Evolutionary conservation across 352 stramenopile genomes (phyloP).

Genomic region (Pythium brachiatum): DNA sequence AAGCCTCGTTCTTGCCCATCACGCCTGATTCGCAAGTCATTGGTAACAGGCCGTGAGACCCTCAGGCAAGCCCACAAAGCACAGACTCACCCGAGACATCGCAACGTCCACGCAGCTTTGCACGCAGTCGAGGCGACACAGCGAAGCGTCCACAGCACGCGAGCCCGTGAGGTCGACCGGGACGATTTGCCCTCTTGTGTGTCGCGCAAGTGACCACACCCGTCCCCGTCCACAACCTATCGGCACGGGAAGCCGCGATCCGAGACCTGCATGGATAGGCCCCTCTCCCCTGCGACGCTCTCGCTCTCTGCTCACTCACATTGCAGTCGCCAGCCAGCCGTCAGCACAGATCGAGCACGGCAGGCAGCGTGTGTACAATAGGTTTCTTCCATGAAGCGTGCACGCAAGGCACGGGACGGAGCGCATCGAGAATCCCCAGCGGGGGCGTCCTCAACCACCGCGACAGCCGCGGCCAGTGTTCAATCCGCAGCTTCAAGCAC

Average conservation of each 20-base stretch:
- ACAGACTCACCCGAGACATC: neutral
- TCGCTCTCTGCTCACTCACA: conserved; percentile 7
- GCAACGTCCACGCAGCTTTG: conserved; percentile 22
- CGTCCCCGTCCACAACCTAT: conserved; percentile 11
- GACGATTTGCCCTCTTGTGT: conserved; percentile 3
- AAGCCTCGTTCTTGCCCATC: conserved; percentile 11
- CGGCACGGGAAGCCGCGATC: conserved; percentile 5
- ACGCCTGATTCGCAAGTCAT: conserved; percentile 15
- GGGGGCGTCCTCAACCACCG: neutral
- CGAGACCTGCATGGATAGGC: conserved; percentile 13
- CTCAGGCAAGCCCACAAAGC: neutral
- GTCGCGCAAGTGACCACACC: conserved; percentile 14
- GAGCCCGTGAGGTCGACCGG: conserved; percentile 7
- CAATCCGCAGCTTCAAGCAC: conserved; percentile 5
- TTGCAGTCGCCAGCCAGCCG: conserved; percentile 5
- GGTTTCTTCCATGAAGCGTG: conserved; percentile 4
- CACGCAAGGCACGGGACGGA: conserved; percentile 2
- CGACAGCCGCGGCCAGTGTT: conserved; percentile 1
- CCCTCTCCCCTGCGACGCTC: conserved; percentile 15
- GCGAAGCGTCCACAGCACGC: conserved; percentile 17
- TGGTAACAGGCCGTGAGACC: conserved; percentile 7
- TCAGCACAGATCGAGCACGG: neutral
- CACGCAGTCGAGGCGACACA: conserved; percentile 14
- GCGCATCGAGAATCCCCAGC: neutral
- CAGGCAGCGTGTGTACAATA: neutral